A percentile compares a stretch with the other conserved stretches of the same genome.
Evolutionary conservation across 495 filamentous ascomycete species (phyloP).

Genomic region (Letharia columbiana): DNA sequence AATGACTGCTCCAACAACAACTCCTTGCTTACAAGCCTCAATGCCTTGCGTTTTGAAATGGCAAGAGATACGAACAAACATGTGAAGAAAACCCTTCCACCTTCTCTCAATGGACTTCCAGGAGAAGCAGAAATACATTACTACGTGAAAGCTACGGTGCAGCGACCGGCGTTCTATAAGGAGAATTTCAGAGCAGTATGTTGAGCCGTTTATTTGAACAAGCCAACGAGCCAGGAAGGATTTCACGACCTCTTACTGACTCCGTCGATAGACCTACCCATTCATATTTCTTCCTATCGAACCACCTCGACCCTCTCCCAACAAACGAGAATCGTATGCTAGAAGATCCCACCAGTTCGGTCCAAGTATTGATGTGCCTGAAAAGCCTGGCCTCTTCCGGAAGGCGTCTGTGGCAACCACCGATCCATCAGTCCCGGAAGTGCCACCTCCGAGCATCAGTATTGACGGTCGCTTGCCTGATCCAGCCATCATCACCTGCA

Average conservation of each 20-base stretch:
- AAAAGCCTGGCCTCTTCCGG: conserved; percentile 48
- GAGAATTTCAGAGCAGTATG: conserved; percentile 68
- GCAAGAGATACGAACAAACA: conserved; percentile 52
- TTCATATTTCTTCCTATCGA: conserved; percentile 92
- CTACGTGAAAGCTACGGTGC: conserved; percentile 84
- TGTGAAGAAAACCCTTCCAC: conserved; percentile 79
- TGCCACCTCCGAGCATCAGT: conserved; percentile 43
- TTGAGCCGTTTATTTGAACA: conserved; percentile 2
- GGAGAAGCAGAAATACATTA: conserved; percentile 84
- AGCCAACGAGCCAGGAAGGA: not conserved
- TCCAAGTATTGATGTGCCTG: conserved; percentile 34
- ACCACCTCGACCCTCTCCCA: conserved; percentile 59
- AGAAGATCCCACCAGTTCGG: conserved; percentile 70
- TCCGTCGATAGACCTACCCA: conserved; percentile 37
- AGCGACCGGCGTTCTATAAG: conserved; percentile 71
- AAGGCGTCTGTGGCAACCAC: conserved; percentile 27
- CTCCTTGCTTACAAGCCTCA: conserved; percentile 49
- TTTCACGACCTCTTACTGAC: not conserved
- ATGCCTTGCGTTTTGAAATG: conserved; percentile 49
- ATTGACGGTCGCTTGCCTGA: conserved; percentile 80
- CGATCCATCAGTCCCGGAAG: conserved; percentile 14
- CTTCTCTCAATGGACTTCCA: conserved; percentile 72
- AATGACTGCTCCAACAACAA: conserved; percentile 64
- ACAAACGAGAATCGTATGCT: conserved; percentile 74
- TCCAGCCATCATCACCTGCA: conserved; percentile 83